Evolutionary conservation across 331 rosid genomes (phyloP).

Genomic region (Saraca asoca): DNA sequence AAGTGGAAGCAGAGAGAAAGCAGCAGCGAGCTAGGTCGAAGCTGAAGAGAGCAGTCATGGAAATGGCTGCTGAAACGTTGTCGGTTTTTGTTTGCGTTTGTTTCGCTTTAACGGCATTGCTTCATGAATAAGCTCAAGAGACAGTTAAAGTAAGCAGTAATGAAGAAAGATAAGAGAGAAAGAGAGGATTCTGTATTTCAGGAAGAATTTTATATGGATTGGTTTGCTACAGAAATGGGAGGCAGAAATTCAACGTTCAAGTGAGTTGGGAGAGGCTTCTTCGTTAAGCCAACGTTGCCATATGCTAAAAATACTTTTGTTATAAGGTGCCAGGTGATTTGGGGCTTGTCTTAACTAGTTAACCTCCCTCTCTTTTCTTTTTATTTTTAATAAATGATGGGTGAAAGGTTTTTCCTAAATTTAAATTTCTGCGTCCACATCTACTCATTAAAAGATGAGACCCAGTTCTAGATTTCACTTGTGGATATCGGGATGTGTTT

Average conservation of each 20-base stretch:
- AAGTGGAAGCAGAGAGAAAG: slow-evolving; percentile 12
- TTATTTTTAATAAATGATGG: too few species aligned
- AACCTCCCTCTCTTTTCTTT: too few species aligned
- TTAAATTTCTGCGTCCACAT: too few species aligned
- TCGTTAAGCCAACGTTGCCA: slow-evolving; percentile 34
- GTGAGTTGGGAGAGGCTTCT: slow-evolving; percentile 34
- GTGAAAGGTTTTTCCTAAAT: too few species aligned
- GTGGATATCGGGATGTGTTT: too few species aligned
- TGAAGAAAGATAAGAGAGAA: background rate
- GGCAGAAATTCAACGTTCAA: slow-evolving; percentile 46
- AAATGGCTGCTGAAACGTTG: background rate
- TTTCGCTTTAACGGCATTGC: slow-evolving; percentile 69
- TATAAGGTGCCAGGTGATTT: too few species aligned
- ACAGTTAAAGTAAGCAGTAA: too few species aligned
- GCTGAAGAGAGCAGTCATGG: background rate
- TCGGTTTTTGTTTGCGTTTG: background rate
- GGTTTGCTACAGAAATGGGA: slow-evolving; percentile 41
- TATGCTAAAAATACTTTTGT: too few species aligned
- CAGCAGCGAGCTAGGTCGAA: slow-evolving; percentile 14
- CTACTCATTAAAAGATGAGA: too few species aligned
- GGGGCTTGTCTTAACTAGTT: too few species aligned
- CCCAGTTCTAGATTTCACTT: too few species aligned
- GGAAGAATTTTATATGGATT: background rate
- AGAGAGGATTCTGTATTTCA: slow-evolving; percentile 16
- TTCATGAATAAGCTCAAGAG: slow-evolving; percentile 53